A percentile compares a stretch with the other conserved stretches of the same genome.
These are phyloP conservation scores for Trifolium dubium DNA, from an alignment of 306 rosid species.

Conservation along the genomic window DNA sequence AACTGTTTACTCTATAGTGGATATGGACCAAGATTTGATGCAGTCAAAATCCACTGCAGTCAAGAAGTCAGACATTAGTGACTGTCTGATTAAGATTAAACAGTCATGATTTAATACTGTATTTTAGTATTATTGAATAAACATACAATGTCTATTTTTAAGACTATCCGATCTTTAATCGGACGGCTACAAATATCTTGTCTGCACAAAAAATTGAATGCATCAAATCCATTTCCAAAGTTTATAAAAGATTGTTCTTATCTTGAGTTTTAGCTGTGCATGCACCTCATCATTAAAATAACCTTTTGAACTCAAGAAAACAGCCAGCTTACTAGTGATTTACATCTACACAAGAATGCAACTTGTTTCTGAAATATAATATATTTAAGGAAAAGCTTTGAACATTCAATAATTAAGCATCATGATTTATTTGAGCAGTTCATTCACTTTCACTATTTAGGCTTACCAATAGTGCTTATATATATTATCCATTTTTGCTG, in stretches of 20 bases:
- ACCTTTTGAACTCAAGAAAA: conserved; percentile 21
- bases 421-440: conserved; percentile 3
- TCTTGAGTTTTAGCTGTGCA: not conserved
- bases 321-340: conserved; percentile 32
- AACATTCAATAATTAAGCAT: conserved; percentile 7
- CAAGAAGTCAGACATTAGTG: too few species aligned
- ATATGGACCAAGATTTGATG: too few species aligned
- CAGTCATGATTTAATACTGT: too few species aligned
- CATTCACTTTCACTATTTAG: not conserved
- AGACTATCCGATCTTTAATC: too few species aligned
- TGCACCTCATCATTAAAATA: conserved; percentile 25
- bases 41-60: too few species aligned
- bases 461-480: not conserved
- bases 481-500: not conserved
- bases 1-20: not conserved
- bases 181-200: too few species aligned
- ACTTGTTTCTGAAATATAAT: conserved; percentile 15
- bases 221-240: too few species aligned
- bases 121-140: too few species aligned
- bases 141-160: too few species aligned
- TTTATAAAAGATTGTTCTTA: not conserved
- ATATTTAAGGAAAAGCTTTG: not conserved
- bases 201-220: too few species aligned
- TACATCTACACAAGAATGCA: conserved; percentile 2
- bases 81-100: too few species aligned